Percentiles rank a stretch among this genome's conserved stretches.
These are phyloP conservation scores for Termitomyces titanicus DNA, from an alignment of 768 basidiomycete species.

Conservation along the genomic window DNA sequence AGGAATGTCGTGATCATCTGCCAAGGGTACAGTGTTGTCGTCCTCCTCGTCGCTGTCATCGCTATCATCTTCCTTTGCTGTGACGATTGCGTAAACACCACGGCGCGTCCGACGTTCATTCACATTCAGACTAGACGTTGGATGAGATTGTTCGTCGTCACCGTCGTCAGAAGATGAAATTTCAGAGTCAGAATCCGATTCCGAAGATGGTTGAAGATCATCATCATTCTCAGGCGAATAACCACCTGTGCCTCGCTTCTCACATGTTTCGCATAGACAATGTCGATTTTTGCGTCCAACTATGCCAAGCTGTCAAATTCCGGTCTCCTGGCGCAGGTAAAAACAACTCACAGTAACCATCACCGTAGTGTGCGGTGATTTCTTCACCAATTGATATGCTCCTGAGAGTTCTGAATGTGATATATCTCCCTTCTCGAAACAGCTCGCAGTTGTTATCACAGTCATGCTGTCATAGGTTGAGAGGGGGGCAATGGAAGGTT, in stretches of 20 bases:
- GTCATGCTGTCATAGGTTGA: slow-evolving; percentile 61
- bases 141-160: slow-evolving; percentile 34
- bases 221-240: slow-evolving; percentile 59
- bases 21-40: slow-evolving; percentile 40
- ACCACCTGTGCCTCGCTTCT: slow-evolving; percentile 69
- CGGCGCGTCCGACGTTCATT: slow-evolving; percentile 80
- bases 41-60: slow-evolving; percentile 62
- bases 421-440: slow-evolving; percentile 85
- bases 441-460: slow-evolving; percentile 88
- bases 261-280: slow-evolving; percentile 87
- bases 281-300: slow-evolving; percentile 68
- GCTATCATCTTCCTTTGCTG: slow-evolving; percentile 54
- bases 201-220: slow-evolving; percentile 41
- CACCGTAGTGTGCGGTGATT: slow-evolving; percentile 87
- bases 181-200: slow-evolving; percentile 45
- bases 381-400: slow-evolving; percentile 80
- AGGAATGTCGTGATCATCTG: slow-evolving; percentile 42
- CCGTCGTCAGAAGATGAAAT: slow-evolving; percentile 33
- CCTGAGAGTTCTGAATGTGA: slow-evolving; percentile 82
- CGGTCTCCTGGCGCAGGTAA: slow-evolving; percentile 3
- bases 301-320: slow-evolving; percentile 20
- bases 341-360: slow-evolving; percentile 76
- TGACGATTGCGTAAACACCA: slow-evolving; percentile 74
- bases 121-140: slow-evolving; percentile 47
- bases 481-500: slow-evolving; percentile 18